Evolutionary conservation across 1,284 basidiomycete genomes (phyloP).

Genomic region (Gymnopus androsaceus): DNA sequence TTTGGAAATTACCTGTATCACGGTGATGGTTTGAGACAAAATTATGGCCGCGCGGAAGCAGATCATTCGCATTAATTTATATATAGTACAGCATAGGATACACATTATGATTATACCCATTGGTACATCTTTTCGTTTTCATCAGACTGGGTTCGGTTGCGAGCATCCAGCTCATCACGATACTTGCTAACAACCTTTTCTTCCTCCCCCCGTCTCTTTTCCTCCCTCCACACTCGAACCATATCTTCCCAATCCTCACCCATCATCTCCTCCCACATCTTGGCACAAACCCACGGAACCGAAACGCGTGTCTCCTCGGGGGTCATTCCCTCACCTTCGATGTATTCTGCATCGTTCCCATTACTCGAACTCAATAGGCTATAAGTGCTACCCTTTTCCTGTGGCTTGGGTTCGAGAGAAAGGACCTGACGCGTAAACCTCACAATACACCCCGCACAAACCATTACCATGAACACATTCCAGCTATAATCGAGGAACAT

Average conservation of each 20-base stretch:
- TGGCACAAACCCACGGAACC: neutral
- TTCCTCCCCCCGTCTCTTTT: neutral
- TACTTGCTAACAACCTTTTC: too few species aligned
- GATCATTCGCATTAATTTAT: too few species aligned
- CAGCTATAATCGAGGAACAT: neutral
- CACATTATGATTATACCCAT: too few species aligned
- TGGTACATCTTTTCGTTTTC: too few species aligned
- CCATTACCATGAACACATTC: neutral
- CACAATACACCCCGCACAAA: neutral
- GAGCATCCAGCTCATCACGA: too few species aligned
- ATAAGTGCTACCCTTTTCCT: neutral
- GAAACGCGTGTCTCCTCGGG: neutral
- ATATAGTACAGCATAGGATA: too few species aligned
- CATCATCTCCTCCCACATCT: neutral
- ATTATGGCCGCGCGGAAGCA: too few species aligned
- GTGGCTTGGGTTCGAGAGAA: neutral
- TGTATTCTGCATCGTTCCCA: too few species aligned
- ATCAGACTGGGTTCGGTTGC: too few species aligned
- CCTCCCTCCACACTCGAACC: neutral
- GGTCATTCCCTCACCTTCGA: neutral
- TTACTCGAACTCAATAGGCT: too few species aligned
- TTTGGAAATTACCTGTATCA: too few species aligned
- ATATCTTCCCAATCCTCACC: neutral
- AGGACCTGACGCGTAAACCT: neutral
- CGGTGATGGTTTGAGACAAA: too few species aligned